Base-by-base conservation (phyloP, 768 basidiomycete species). In the Tricholomella constricta region DNA sequence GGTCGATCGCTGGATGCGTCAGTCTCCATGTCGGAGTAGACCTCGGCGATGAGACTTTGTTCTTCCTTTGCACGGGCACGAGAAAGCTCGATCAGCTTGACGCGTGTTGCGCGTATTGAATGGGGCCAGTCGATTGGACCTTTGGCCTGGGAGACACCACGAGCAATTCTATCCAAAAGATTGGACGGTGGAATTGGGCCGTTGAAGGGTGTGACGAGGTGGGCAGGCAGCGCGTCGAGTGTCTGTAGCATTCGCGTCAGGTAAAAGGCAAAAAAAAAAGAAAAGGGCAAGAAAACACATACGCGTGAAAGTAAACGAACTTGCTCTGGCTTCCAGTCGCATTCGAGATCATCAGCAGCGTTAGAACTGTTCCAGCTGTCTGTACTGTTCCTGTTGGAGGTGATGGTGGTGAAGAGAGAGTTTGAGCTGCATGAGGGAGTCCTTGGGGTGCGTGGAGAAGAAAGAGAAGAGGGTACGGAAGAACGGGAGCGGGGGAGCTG, bases 341-440 rank as follows among this genome's bases (percentile, higher is more conserved):
- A 81, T 49, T 84, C 82, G 25, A 80, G 72, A 37, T 88, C 88
- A 56, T 85, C 83, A 7, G 76, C 76, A n/a, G 76, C 74, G 55
- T 83, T 90, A 19, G 90, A 91, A 62, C 87, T 89, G 68, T 86
- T 88, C 89, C 89, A 91, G 67, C 89, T 91, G 68, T 90, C 88
- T 1, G 85, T 84, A 68, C 88, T 90, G 68, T 85, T 86, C 58
- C 89, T 73, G 71, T 84, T 78, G 53, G 38, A n/a, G 19, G 71
- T 52, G 19, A 75, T 66, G 1, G 77, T 62, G 3, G 77, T 65
- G 51, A 84, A 78, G 54, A 86, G 68, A 51, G 84, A 69, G 51
- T 83, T 75, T 2, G 82, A 76, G 46, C 78, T 76, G 57, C 65
- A 65, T 26, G 85, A 82, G 4, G 84, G 79, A 48, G 77, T 79